These are phyloP conservation scores for Hanseniaspora jakobsenii DNA, from an alignment of 805 yeast species.

Conservation along the genomic window DNA sequence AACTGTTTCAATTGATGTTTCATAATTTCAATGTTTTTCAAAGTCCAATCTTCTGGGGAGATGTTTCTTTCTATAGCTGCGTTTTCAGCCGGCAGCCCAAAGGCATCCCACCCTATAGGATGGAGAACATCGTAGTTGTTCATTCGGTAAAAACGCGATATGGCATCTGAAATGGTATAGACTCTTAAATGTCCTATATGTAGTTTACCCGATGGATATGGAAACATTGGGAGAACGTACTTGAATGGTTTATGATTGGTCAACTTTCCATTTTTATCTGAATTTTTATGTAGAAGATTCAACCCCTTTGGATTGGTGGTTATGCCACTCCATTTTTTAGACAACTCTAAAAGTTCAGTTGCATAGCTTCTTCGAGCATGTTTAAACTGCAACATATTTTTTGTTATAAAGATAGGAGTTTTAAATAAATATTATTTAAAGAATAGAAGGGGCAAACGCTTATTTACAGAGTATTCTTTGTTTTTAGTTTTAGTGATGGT, in stretches of 20 bases:
- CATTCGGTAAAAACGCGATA: conserved; percentile 66
- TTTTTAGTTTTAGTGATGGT: no score
- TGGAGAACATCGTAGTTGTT: conserved; percentile 71
- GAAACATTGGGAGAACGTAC: conserved; percentile 79
- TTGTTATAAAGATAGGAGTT: no score
- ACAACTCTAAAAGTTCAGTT: no score
- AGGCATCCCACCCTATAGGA: conserved; percentile 99
- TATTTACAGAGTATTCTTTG: no score
- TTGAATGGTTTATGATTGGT: conserved; percentile 1
- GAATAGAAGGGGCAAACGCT: no score
- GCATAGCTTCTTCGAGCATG: conserved; percentile 2
- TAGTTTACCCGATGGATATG: conserved; percentile 86
- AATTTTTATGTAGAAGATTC: no score
- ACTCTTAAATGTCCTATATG: conserved; percentile 94
- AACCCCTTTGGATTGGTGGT: background rate
- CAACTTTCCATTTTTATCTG: background rate
- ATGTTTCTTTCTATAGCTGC: conserved; percentile 84
- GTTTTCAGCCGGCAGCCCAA: conserved; percentile 96
- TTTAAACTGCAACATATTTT: no score
- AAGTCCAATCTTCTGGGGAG: conserved; percentile 77
- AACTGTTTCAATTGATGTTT: conserved; percentile 64
- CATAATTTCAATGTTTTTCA: conserved; percentile 70
- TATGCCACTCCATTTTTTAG: conserved; percentile 8
- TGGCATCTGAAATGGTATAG: conserved; percentile 75
- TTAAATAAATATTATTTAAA: no score